Base-by-base conservation (phyloP, 148 eudicot species). In the Fallopia convolvulus region DNA sequence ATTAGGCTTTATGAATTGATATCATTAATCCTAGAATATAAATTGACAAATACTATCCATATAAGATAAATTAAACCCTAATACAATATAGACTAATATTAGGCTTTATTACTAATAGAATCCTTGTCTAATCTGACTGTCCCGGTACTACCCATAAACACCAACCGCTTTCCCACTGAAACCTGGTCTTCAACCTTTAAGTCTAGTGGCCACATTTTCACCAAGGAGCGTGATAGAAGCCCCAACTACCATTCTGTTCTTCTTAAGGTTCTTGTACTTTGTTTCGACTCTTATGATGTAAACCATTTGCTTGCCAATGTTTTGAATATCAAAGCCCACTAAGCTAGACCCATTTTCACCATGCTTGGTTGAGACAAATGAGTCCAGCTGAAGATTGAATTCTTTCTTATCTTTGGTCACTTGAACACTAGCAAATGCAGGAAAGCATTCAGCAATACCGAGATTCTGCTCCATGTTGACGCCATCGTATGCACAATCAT, bases 401-500 rank as follows among this genome's bases (percentile, higher is more conserved):
- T 95, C 99, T 74, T 95, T 92, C 85, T 95, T 95, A 48, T 95
- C 99, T 77, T 95, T 95, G 0, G 93, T 92, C 66, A 91, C 78
- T 75, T 95, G 99, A 33, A 90, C 83, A 9, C 93, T 76, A 44
- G 87, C 80, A 5, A 88, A 81, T 2, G 92, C 90, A 6, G 99
- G 97, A 70, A 84, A 95, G 40, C 80, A 88, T 48, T 80, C 86
- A 1, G 85, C 89, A 32, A 95, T 85, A 23, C 90, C 97, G 10
- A 88, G 83, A 74, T 81, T 89, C 49, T 91, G 89, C 82, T 95
- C 99, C 13, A 95, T 72, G 75, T 90, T 92, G 80, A 95, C 99
- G 42, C 99, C 99, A 70, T 95, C 99, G 30, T 90, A 95, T 21
- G 97, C 99, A 80, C 97, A 95, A 77, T 95, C 99, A 77, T 95